Conservation (phyloP, 2,329 filamentous ascomycete species). For the Ophiostoma fasciatum region DNA sequence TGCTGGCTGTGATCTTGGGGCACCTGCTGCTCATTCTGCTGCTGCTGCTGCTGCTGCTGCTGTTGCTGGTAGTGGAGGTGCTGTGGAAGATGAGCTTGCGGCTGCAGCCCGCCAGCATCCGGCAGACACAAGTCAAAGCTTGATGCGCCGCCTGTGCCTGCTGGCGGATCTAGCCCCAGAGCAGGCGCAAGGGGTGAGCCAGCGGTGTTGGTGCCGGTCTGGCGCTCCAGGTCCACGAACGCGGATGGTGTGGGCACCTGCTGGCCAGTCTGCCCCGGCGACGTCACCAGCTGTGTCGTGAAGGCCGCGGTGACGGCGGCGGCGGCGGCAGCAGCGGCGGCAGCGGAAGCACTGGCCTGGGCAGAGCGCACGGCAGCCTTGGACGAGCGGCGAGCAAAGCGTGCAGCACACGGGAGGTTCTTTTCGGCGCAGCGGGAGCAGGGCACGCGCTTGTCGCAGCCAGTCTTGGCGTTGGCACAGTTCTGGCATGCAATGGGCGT, state of each 20-base stretch:
- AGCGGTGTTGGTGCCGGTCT: conserved; percentile 7
- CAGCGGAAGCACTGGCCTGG: conserved; percentile 23
- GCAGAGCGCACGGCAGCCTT: conserved; percentile 31
- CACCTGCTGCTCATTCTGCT: conserved; percentile 7
- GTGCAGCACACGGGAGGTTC: conserved; percentile 29
- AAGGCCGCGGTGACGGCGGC: no score
- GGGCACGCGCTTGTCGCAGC: conserved; percentile 34
- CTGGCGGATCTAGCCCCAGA: conserved; percentile 3
- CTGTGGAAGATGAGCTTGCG: conserved; percentile 3
- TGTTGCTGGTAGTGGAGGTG: conserved; percentile 15
- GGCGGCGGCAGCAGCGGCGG: conserved; percentile 13
- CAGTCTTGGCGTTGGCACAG: conserved; percentile 35
- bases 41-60: conserved; percentile 8
- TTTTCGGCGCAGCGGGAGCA: conserved; percentile 35
- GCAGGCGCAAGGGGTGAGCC: conserved; percentile 1
- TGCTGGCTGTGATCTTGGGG: background rate
- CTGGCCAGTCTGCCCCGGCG: conserved; percentile 11
- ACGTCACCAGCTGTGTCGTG: conserved; percentile 11
- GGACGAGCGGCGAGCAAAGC: conserved; percentile 35
- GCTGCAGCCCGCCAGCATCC: conserved; percentile 1
- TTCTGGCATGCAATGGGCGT: conserved; percentile 34
- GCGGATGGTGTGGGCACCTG: conserved; percentile 16
- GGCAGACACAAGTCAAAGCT: conserved; percentile 10
- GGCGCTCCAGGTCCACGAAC: conserved; percentile 23
- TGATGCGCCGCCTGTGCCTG: conserved; percentile 1